A percentile compares a stretch with the other conserved stretches of the same genome.
phyloP scores from a whole-genome alignment of 2,329 filamentous ascomycete species.

The Zasmidium angulare region DNA sequence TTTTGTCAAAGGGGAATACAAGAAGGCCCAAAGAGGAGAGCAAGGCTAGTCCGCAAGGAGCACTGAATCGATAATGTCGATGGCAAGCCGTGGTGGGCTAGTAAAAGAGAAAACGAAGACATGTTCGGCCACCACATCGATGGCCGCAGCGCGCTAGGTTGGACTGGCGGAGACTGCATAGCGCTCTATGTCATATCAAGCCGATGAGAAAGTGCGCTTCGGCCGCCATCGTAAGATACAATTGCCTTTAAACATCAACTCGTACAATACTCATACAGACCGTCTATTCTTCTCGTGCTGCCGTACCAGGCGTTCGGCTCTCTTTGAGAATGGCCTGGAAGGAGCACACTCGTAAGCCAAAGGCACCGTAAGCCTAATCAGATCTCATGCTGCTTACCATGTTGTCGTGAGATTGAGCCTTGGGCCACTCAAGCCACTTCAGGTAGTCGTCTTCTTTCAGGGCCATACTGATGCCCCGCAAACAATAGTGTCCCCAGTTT shows the following conservation, averaged over 20 bases:
- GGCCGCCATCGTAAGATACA: not conserved
- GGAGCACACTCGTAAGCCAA: not conserved
- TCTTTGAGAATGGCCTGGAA: not conserved
- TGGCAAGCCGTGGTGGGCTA: too few species aligned
- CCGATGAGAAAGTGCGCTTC: not conserved
- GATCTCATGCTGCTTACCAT: constrained; percentile 7
- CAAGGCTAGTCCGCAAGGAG: too few species aligned
- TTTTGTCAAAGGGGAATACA: too few species aligned
- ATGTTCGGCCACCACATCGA: too few species aligned
- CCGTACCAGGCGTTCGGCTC: not conserved
- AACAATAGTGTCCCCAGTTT: constrained; percentile 22
- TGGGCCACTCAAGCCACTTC: constrained; percentile 29
- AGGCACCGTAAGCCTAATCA: not conserved
- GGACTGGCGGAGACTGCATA: not conserved
- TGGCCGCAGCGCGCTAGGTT: too few species aligned
- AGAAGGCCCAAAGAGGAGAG: too few species aligned
- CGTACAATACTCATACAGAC: not conserved
- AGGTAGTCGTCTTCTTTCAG: constrained; percentile 17
- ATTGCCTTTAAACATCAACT: not conserved
- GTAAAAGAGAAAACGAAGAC: too few species aligned
- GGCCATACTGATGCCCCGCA: constrained; percentile 21
- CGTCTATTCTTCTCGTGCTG: not conserved
- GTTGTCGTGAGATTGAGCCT: constrained; percentile 16
- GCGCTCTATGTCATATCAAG: not conserved
- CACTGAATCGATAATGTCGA: too few species aligned